A percentile compares a stretch with the other conserved stretches of the same genome.
These are phyloP conservation scores for Cryptomeria japonica DNA, from an alignment of 75 land plant genomes.

Conservation along the genomic window DNA sequence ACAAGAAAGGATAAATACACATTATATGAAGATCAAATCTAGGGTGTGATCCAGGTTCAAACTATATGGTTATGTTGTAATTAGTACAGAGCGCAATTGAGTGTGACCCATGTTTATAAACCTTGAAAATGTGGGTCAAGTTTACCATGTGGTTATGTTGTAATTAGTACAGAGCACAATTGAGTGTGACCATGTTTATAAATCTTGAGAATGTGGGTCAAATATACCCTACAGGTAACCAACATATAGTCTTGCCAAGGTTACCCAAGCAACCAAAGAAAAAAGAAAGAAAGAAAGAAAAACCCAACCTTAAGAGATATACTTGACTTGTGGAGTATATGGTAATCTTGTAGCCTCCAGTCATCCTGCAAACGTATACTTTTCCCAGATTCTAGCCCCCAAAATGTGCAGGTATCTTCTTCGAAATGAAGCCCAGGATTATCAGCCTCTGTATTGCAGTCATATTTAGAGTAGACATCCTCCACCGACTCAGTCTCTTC, in stretches of 20 bases:
- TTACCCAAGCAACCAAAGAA: too few relatives aligned
- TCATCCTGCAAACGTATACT: slow-evolving; percentile 27
- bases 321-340: slow-evolving; percentile 33
- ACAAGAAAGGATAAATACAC: not conserved
- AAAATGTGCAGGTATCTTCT: slow-evolving; percentile 39
- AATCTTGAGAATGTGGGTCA: not conserved
- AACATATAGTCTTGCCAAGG: not conserved
- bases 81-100: not conserved
- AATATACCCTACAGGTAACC: not conserved
- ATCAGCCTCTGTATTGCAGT: slow-evolving; percentile 45
- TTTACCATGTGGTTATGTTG: not conserved
- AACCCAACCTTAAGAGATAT: slow-evolving; percentile 28
- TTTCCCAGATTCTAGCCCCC: slow-evolving; percentile 32
- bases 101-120: not conserved
- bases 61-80: not conserved
- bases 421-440: slow-evolving; percentile 35
- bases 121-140: not conserved
- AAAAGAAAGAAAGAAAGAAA: not conserved
- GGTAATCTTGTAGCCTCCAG: slow-evolving; percentile 31
- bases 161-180: not conserved
- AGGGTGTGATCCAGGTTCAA: not conserved
- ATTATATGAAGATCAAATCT: not conserved
- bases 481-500: slow-evolving; percentile 35
- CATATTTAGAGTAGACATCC: slow-evolving; percentile 40
- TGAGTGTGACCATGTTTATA: not conserved